Base-by-base conservation (phyloP, 2,329 filamentous ascomycete genomes). In the Fusarium sp. region DNA sequence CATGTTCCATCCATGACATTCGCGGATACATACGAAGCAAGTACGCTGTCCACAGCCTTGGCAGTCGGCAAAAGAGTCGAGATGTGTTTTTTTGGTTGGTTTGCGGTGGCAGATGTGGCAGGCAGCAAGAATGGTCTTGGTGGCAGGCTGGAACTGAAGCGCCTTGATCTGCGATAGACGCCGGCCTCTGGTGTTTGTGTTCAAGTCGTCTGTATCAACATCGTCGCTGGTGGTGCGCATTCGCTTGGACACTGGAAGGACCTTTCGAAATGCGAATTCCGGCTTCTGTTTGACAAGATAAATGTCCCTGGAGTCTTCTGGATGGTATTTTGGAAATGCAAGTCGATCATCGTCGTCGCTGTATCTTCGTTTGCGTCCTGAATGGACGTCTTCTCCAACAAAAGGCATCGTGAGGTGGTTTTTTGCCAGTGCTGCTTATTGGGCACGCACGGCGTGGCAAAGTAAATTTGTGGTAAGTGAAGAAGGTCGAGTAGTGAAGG, bases 101-200 rank as follows among this genome's bases (percentile, higher is more conserved):
- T 86, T 85, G 43, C 89, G 86, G 72, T 86, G 86, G 82, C 90
- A 93, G 67, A 91, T 87, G 79, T 92, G 88, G 77, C 90, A 93
- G 1, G 89, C 85, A 41, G 79, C 81, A 26, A 89, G 80, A 7
- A 79, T 53, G 14, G 60, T 49, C 18, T 44, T 71, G 13, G 55
- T 62, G 12, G 52, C 39, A 12, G 74, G 54, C 48, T 74, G 74
- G 26, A 64, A 63, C 26, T 72, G 75, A 9, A 71, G 55, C 25
- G 52, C 45, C 58, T 58, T 75, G 19, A 75, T 64, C 55, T 72
- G 77, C 10, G 76, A 75, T n/a, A 70, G 75, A 41, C 71, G 56
- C 18, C 70, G 69, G 13, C 76, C 65, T 26, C 74, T 69, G 56
- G 77, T 75, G 4, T 67, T 63, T 8, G 37, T 50, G 7, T 53